Evolutionary conservation across 805 yeast genomes (phyloP).

Genomic region (Grigorovia yakushimaensis): DNA sequence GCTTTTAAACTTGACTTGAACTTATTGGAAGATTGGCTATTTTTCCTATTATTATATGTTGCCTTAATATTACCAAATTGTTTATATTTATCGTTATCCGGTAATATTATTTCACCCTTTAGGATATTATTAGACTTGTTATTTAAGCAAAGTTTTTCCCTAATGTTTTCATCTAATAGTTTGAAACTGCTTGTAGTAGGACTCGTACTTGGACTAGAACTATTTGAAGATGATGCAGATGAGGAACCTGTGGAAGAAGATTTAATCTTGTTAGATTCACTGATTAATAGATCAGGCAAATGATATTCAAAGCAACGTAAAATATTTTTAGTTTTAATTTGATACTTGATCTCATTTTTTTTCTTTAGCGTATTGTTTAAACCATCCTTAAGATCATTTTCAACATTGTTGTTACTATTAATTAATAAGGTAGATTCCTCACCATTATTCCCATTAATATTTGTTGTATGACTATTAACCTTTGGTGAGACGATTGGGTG

Average conservation of each 20-base stretch:
- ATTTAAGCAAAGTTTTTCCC: not conserved
- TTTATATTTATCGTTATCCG: not conserved
- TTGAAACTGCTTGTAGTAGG: not conserved
- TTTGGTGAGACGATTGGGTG: not conserved
- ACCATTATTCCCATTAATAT: not conserved
- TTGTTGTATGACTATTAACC: not conserved
- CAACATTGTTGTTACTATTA: not conserved
- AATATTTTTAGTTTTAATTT: conserved; percentile 4
- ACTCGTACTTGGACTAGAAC: not conserved
- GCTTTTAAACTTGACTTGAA: not conserved
- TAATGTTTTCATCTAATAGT: not conserved
- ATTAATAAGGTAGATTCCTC: not conserved
- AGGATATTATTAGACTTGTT: not conserved
- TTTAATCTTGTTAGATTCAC: not conserved
- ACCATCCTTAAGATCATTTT: not conserved
- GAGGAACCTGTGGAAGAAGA: not conserved
- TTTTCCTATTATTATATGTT: not conserved
- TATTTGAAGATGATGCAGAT: not conserved
- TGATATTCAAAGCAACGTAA: conserved; percentile 24
- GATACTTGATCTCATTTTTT: not conserved
- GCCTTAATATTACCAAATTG: not conserved
- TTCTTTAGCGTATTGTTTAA: not conserved
- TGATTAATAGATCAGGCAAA: conserved; percentile 14
- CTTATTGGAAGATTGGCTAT: not conserved
- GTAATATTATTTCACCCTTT: not conserved